phyloP scores from a whole-genome alignment of 1,139 yeast genomes.

The Diutina rugosa region DNA sequence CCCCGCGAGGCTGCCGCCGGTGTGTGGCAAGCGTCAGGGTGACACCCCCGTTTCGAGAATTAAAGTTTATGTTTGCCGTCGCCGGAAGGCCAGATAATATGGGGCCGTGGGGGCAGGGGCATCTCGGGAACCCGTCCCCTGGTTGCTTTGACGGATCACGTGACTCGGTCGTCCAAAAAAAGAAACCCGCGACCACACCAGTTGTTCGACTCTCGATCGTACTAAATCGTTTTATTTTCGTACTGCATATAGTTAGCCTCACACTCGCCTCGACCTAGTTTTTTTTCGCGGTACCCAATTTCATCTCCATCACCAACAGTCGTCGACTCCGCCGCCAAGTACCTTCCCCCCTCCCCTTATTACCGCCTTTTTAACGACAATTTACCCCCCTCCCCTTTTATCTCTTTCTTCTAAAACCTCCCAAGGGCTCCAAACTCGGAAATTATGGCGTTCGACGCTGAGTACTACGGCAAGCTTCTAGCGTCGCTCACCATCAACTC shows the following conservation, averaged over 20 bases:
- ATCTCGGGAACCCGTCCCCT: background rate
- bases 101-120: background rate
- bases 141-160: background rate
- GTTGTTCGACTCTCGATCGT: too few relatives aligned
- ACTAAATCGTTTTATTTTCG: too few relatives aligned
- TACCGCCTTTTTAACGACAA: too few relatives aligned
- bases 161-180: background rate
- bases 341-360: background rate
- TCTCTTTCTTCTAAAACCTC: background rate
- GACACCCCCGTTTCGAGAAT: background rate
- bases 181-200: too few relatives aligned
- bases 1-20: background rate
- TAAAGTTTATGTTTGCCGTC: background rate
- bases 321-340: background rate
- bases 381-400: background rate
- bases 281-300: too few relatives aligned
- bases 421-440: background rate
- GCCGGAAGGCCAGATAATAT: background rate
- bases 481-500: slow-evolving; percentile 24
- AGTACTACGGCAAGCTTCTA: slow-evolving; percentile 19
- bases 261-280: too few relatives aligned
- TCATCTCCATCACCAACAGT: too few relatives aligned
- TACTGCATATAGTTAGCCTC: too few relatives aligned
- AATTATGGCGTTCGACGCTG: slow-evolving; percentile 12
- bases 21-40: background rate